phyloP scores from a whole-genome alignment of 2,329 filamentous ascomycete genomes.

The Phialophora macrospora region DNA sequence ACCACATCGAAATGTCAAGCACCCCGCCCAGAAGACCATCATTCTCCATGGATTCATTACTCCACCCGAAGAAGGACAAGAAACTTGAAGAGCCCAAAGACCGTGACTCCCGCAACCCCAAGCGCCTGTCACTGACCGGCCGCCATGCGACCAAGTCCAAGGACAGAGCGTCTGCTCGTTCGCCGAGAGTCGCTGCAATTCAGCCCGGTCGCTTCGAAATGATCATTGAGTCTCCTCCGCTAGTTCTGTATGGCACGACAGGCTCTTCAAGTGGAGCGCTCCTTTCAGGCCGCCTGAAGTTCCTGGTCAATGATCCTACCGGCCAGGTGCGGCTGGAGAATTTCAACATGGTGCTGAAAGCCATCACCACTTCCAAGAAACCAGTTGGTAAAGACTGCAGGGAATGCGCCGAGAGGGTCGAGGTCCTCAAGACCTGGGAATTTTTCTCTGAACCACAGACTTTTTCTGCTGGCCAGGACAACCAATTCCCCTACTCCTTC shows the following conservation, averaged over 20 bases:
- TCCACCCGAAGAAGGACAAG: conserved; percentile 44
- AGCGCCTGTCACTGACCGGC: conserved; percentile 45
- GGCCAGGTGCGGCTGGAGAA: conserved; percentile 67
- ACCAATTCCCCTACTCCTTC: conserved; percentile 87
- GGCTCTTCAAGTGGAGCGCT: conserved; percentile 80
- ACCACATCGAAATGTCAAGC: conserved; percentile 27
- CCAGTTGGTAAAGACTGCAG: conserved; percentile 79
- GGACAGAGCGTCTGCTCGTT: conserved; percentile 28
- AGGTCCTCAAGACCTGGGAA: conserved; percentile 77
- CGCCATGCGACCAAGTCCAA: conserved; percentile 35
- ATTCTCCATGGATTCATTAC: conserved; percentile 51
- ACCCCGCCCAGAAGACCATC: conserved; percentile 45
- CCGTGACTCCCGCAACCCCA: conserved; percentile 47
- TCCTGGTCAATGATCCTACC: conserved; percentile 70
- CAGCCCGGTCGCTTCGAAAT: conserved; percentile 61
- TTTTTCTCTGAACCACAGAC: conserved; percentile 65
- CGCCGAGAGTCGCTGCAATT: conserved; percentile 40
- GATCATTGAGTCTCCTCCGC: conserved; percentile 81
- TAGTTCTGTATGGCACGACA: conserved; percentile 79
- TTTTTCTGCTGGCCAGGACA: conserved; percentile 59
- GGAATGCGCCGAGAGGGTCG: conserved; percentile 73
- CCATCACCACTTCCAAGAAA: conserved; percentile 76
- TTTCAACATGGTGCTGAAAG: conserved; percentile 73
- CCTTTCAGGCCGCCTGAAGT: conserved; percentile 78
- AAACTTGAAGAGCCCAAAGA: conserved; percentile 44